Evolutionary conservation across 2,329 filamentous ascomycete species (phyloP).

Genomic region (Aspergillus ibericus): DNA sequence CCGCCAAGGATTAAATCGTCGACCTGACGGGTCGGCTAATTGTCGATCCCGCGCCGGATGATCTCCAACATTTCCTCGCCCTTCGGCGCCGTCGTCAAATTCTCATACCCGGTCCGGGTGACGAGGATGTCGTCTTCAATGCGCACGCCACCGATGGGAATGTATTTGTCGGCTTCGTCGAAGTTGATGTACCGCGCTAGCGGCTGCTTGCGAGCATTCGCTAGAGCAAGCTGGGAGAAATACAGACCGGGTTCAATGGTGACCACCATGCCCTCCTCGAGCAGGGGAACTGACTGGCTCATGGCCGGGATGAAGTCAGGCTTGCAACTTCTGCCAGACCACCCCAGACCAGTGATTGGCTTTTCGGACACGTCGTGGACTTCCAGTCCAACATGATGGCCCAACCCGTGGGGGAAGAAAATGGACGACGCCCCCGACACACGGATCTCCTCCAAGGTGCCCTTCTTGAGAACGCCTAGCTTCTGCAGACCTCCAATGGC

Average conservation of each 20-base stretch:
- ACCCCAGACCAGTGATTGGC: conserved; percentile 33
- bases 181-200: conserved; percentile 41
- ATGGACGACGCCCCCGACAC: conserved; percentile 38
- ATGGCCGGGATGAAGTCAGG: conserved; percentile 29
- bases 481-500: conserved; percentile 76
- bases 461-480: conserved; percentile 71
- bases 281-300: conserved; percentile 30
- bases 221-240: conserved; percentile 40
- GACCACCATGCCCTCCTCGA: conserved; percentile 57
- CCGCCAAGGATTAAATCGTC: conserved; percentile 2
- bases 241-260: conserved; percentile 57
- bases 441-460: conserved; percentile 53
- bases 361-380: conserved; percentile 46
- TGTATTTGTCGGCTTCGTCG: conserved; percentile 39
- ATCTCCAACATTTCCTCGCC: conserved; percentile 55
- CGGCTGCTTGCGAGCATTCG: conserved; percentile 33
- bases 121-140: conserved; percentile 66
- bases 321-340: conserved; percentile 14
- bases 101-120: conserved; percentile 67
- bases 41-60: conserved; percentile 31
- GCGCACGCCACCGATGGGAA: conserved; percentile 45
- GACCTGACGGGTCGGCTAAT: conserved; percentile 5
- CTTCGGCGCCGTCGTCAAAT: conserved; percentile 71
- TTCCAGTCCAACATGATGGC: conserved; percentile 57
- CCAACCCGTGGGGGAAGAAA: conserved; percentile 52